Conservation (phyloP, 495 filamentous ascomycete species). For the Aspergillus asperescens region DNA sequence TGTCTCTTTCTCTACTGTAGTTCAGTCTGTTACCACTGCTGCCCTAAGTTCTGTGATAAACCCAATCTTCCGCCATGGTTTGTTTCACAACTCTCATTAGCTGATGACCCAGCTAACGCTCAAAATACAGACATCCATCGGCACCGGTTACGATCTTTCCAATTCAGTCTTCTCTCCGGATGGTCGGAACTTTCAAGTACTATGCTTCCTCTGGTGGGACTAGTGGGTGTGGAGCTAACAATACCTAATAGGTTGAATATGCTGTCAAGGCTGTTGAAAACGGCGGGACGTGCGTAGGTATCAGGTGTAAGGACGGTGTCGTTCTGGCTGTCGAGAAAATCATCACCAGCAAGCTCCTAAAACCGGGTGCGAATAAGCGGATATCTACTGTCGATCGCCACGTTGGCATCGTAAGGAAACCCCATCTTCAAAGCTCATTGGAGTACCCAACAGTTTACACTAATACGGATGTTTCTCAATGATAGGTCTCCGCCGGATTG, state of each 20-base stretch:
- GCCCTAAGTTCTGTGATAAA: conserved; percentile 9
- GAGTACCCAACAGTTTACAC: not conserved
- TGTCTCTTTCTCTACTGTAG: not conserved
- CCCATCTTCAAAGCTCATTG: not conserved
- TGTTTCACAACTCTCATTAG: conserved; percentile 11
- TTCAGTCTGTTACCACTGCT: not conserved
- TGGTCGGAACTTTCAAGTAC: conserved; percentile 93
- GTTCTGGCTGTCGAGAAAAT: conserved; percentile 96
- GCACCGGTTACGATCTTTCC: conserved; percentile 97
- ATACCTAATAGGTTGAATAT: conserved; percentile 71
- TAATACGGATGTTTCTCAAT: conserved; percentile 3
- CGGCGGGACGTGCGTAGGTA: conserved; percentile 92
- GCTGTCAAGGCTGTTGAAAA: conserved; percentile 98
- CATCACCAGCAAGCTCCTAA: conserved; percentile 88
- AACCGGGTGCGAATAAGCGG: conserved; percentile 88
- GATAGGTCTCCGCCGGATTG: conserved; percentile 84
- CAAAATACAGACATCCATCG: conserved; percentile 82
- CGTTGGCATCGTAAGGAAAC: conserved; percentile 73
- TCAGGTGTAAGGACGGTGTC: conserved; percentile 94
- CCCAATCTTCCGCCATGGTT: conserved; percentile 31
- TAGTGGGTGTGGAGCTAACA: conserved; percentile 8
- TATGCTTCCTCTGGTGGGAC: not conserved
- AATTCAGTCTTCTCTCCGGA: conserved; percentile 99
- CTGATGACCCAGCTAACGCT: conserved; percentile 12
- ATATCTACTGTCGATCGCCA: conserved; percentile 93